These are phyloP conservation scores for Pseudopithomyces chartarum DNA, from an alignment of 2,329 filamentous ascomycete species.

Conservation along the genomic window DNA sequence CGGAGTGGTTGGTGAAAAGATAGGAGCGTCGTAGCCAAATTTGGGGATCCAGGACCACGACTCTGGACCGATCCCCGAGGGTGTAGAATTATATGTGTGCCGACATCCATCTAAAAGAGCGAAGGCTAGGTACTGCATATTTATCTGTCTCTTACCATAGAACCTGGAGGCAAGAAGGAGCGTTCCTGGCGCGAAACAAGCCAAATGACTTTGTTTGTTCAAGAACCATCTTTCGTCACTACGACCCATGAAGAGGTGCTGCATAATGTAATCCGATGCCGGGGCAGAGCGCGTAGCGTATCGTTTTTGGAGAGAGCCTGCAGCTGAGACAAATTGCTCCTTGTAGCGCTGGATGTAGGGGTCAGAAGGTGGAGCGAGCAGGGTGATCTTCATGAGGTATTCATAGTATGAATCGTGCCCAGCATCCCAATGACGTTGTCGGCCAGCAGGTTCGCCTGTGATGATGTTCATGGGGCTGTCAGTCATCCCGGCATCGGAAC, in stretches of 20 bases:
- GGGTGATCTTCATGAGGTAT: constrained; percentile 48
- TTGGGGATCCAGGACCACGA: constrained; percentile 47
- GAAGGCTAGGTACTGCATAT: constrained; percentile 43
- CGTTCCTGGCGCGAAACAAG: constrained; percentile 47
- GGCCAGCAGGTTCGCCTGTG: constrained; percentile 47
- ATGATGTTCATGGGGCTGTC: constrained; percentile 51
- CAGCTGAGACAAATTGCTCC: constrained; percentile 39
- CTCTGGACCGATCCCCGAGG: constrained; percentile 47
- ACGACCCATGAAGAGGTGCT: constrained; percentile 48
- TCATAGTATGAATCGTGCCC: constrained; percentile 53
- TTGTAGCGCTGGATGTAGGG: constrained; percentile 41
- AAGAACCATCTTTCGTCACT: constrained; percentile 38
- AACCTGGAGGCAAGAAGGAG: constrained; percentile 46
- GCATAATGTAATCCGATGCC: constrained; percentile 34
- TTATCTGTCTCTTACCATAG: constrained; percentile 34
- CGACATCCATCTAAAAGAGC: constrained; percentile 49
- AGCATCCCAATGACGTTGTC: constrained; percentile 49
- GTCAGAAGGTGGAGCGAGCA: constrained; percentile 44
- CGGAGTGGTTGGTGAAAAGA: constrained; percentile 32
- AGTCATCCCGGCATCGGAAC: constrained; percentile 48
- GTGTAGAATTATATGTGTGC: constrained; percentile 44
- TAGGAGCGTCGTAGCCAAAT: constrained; percentile 37
- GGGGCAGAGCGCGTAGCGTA: constrained; percentile 45
- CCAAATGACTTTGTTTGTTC: constrained; percentile 47
- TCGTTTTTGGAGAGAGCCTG: constrained; percentile 41